Evolutionary conservation across 192 early-diverging fungal genomes (phyloP).

Genomic region (Dimargaris verticillata): DNA sequence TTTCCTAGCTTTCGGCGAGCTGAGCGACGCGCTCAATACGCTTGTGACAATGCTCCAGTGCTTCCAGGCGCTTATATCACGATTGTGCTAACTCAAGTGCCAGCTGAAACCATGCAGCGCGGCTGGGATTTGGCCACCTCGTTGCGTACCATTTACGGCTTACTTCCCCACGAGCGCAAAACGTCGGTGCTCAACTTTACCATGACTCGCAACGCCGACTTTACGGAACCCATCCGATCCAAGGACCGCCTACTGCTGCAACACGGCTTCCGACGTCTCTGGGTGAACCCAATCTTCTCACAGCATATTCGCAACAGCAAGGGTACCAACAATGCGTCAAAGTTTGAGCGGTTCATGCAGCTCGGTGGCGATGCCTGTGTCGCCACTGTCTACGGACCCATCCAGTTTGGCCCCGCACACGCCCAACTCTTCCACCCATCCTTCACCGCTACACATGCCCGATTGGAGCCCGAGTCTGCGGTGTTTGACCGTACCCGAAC

Average conservation of each 20-base stretch:
- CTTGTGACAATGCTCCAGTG: conserved; percentile 30
- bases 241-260: conserved; percentile 84
- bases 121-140: conserved; percentile 15
- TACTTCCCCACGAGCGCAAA: conserved; percentile 88
- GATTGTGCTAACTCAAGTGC: conserved; percentile 47
- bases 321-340: conserved; percentile 81
- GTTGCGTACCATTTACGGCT: conserved; percentile 42
- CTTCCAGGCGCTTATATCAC: conserved; percentile 55
- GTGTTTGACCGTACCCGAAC: not conserved
- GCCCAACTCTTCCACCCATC: conserved; percentile 62
- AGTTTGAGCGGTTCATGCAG: conserved; percentile 84
- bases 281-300: conserved; percentile 76
- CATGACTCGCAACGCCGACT: conserved; percentile 52
- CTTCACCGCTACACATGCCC: not conserved
- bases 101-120: conserved; percentile 17
- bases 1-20: conserved; percentile 79
- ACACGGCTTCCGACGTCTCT: conserved; percentile 77
- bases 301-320: conserved; percentile 61
- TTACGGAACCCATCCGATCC: conserved; percentile 65
- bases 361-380: conserved; percentile 43
- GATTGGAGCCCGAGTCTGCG: not conserved
- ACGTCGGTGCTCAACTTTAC: conserved; percentile 74
- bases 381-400: conserved; percentile 82
- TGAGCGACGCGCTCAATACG: conserved; percentile 49
- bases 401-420: conserved; percentile 76